Evolutionary conservation across 805 yeast genomes (phyloP), one percentile per base, ranked within the genome.

Genomic region (Pichia cephalocereana): DNA sequence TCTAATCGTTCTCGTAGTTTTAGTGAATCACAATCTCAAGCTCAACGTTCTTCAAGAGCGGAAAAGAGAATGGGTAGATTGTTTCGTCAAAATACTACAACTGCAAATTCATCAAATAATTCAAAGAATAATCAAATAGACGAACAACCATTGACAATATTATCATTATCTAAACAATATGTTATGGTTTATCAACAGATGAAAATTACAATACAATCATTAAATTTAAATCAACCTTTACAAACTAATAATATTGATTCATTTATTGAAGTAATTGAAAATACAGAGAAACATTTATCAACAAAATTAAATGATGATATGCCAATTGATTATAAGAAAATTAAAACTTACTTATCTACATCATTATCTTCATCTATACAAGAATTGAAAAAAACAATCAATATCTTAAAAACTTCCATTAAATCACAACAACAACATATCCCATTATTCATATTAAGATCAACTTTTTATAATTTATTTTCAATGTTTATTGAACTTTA

Each of bases 11-110:
- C 65, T 14, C 45, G 65, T 17, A 62, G 65, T 53, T 54, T 55
- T 42, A 60, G 64, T 52, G 66, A 62, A 47, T 54, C 65, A 11
- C 62, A 57, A 48, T 54, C 46, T 12, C 37, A 34, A 7, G 17
- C 37, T 7, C 37, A 34, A 34, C 37, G 37, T 14, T 41, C 47
- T 15, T 57, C 63, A 9, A 51, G 65, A 36, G 68, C 68, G 5
- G 68, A 64, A 40, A 64, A 64, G 43, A 52, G 68, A 30, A 63
- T 61, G 65, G 68, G 68, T 0, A 52, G 68, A 19, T 47, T 64
- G 15, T 64, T 64, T 48, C 61, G 64, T 45, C 65, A 56, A 38
- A 48, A 60, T 12, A 48, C 47, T 19, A 41, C 51, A 4, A 27
- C 48, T 6, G 46, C 53, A 2, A 42, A 52, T 17, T 19, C 57